phyloP scores from a whole-genome alignment of 257 asterid genomes.

The Solanum ossicruentum region DNA sequence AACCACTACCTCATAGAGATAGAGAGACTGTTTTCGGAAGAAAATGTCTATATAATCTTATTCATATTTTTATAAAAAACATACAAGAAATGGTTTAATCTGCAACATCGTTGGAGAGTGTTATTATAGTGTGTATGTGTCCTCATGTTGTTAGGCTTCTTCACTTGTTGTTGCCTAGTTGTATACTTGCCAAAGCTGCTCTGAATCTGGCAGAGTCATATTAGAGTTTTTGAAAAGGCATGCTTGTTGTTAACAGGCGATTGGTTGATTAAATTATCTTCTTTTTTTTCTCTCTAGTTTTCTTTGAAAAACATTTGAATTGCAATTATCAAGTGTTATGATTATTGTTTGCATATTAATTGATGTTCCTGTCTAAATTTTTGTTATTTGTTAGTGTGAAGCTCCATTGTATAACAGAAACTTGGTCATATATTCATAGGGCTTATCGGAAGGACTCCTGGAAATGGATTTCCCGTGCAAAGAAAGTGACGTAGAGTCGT shows the following conservation, averaged over 20 bases:
- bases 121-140: neutral
- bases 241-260: neutral
- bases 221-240: neutral
- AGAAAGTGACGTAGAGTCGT: constrained; percentile 7
- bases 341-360: neutral
- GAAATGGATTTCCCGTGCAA: constrained; percentile 25
- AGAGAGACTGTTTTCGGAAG: no score
- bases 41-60: neutral
- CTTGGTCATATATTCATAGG: neutral
- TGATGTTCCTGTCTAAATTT: neutral
- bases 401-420: neutral
- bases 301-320: neutral
- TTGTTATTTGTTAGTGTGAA: neutral
- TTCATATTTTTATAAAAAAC: neutral
- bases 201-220: neutral
- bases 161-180: neutral
- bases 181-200: neutral
- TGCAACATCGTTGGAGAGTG: neutral
- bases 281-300: neutral
- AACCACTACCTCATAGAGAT: no score
- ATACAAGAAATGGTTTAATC: neutral
- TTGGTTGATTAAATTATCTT: neutral
- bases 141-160: neutral
- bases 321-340: neutral
- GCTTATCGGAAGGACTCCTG: neutral